Conservation (phyloP, 257 asterid genomes). For the Fraxinus americana region DNA sequence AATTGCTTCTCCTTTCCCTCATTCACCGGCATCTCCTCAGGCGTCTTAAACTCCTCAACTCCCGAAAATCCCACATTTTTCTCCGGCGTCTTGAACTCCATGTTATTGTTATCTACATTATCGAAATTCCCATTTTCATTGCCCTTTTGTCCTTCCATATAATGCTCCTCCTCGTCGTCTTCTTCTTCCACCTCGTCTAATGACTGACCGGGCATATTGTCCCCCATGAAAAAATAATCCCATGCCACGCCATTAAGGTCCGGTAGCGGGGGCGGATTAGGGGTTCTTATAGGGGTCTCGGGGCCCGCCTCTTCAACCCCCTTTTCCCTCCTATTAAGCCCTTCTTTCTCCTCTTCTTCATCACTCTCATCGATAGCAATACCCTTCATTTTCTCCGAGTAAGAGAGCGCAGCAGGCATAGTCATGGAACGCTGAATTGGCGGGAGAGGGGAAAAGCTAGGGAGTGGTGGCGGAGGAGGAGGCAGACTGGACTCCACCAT, state of each 20-base stretch:
- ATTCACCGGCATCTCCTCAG: constrained; percentile 49
- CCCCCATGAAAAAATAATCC: constrained; percentile 76
- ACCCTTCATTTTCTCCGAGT: constrained; percentile 40
- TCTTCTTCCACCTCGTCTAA: constrained; percentile 59
- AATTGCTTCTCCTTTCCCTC: constrained; percentile 47
- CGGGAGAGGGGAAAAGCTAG: constrained; percentile 72
- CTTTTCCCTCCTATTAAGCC: constrained; percentile 45
- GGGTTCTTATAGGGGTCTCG: constrained; percentile 48
- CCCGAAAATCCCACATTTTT: constrained; percentile 48
- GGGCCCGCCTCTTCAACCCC: constrained; percentile 35
- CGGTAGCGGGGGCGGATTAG: constrained; percentile 54
- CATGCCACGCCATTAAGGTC: constrained; percentile 74
- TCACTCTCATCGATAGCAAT: constrained; percentile 50
- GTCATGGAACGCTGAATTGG: constrained; percentile 77
- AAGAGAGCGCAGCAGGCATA: constrained; percentile 72
- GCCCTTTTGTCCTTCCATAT: constrained; percentile 43
- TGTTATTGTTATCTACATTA: constrained; percentile 34
- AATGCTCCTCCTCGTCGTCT: constrained; percentile 15
- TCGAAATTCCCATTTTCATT: constrained; percentile 31
- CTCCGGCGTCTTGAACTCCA: constrained; percentile 74
- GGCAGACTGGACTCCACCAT: constrained; percentile 70
- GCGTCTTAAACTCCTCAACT: constrained; percentile 62
- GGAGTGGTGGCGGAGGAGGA: constrained; percentile 93
- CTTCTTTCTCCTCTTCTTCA: constrained; percentile 49
- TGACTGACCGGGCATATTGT: constrained; percentile 42